Percentiles rank a stretch among this genome's conserved stretches.
Conservation (phyloP, 2,329 filamentous ascomycete species). For the Massarina eburnea region DNA sequence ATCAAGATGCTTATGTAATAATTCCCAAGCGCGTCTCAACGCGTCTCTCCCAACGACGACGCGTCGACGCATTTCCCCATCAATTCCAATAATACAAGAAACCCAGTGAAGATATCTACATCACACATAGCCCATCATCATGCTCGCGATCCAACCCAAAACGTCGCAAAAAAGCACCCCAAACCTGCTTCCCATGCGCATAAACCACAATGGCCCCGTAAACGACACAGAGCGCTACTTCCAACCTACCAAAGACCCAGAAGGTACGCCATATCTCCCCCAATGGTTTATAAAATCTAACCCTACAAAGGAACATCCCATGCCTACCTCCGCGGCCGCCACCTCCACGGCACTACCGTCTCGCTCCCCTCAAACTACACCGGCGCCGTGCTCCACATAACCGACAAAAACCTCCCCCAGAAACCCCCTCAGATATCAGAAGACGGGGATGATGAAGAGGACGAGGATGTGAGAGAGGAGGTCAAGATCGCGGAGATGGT, state of each 20-base stretch:
- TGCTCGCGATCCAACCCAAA: constrained; percentile 48
- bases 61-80: background rate
- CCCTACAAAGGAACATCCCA: constrained; percentile 20
- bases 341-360: constrained; percentile 68
- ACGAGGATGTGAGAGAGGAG: constrained; percentile 24
- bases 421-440: constrained; percentile 7
- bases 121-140: constrained; percentile 18
- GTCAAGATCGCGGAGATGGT: constrained; percentile 59
- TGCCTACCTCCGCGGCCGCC: constrained; percentile 65
- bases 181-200: constrained; percentile 77
- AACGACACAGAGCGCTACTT: constrained; percentile 68
- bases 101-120: background rate
- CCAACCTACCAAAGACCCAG: constrained; percentile 57
- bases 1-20: too few species aligned
- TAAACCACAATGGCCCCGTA: constrained; percentile 76
- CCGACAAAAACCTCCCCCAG: constrained; percentile 26
- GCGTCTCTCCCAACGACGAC: background rate
- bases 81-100: background rate
- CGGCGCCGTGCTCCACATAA: constrained; percentile 45
- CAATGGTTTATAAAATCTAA: background rate
- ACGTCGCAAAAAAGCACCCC: constrained; percentile 53
- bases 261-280: constrained; percentile 27
- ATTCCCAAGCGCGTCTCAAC: background rate
- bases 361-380: constrained; percentile 71
- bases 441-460: constrained; percentile 20